phyloP scores from a whole-genome alignment of 768 basidiomycete genomes.

The Leccinum aurantiacum region DNA sequence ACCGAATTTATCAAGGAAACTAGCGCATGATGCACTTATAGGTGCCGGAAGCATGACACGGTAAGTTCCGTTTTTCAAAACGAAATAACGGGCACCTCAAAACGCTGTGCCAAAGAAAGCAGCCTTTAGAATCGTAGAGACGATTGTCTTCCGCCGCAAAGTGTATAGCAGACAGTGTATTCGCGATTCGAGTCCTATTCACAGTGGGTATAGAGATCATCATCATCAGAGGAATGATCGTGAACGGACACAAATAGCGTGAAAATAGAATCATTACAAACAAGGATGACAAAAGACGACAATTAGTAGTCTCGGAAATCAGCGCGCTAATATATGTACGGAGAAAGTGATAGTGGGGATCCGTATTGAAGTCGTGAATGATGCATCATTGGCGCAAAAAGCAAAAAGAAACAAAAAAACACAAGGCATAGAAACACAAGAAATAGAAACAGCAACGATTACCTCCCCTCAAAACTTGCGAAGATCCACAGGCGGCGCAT shows the following conservation, averaged over 20 bases:
- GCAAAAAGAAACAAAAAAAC: not conserved
- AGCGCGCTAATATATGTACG: not conserved
- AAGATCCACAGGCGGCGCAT: constrained; percentile 26
- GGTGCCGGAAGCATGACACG: too few relatives aligned
- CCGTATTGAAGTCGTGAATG: not conserved
- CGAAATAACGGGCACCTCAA: too few relatives aligned
- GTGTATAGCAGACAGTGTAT: not conserved
- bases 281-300: not conserved
- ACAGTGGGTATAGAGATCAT: not conserved
- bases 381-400: not conserved
- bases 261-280: constrained; percentile 6
- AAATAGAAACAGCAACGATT: not conserved
- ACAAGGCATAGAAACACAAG: not conserved
- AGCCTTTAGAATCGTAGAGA: too few relatives aligned
- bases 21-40: not conserved
- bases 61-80: too few relatives aligned
- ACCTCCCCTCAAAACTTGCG: constrained; percentile 25
- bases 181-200: not conserved
- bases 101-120: too few relatives aligned
- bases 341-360: not conserved
- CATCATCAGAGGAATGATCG: not conserved
- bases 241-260: not conserved
- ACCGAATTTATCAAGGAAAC: not conserved
- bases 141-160: not conserved
- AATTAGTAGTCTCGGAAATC: not conserved